Base-by-base conservation (phyloP, 495 filamentous ascomycete genomes). In the Penicillium psychrofluorescens region DNA sequence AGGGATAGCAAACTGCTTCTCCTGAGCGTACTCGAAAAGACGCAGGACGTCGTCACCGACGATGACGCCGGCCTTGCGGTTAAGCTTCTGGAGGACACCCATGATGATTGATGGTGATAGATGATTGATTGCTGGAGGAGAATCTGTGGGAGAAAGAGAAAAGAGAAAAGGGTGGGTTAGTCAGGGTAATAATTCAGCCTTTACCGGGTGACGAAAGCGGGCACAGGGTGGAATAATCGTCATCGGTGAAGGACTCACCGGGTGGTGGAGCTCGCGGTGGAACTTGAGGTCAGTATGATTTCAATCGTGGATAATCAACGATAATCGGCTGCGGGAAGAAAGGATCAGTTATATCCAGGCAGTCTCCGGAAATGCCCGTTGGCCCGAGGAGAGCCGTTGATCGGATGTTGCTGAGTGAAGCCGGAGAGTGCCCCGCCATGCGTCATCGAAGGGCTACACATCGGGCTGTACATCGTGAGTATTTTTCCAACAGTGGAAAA, bases 1-100 rank as follows among this genome's bases (percentile, higher is more conserved):
- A 45, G 92, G 92, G 50, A 97, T 88, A 59, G 92, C 91, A 54
- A 87, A 96, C 32, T 80, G 66, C 46, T 91, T 74, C 74, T 92
- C 78, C 59, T 90, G 81, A 38, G 84, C 84, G 64, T 95, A 85
- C 62, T 85, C 77, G 49, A 95, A 94, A 53, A 94, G 85, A 72
- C 58, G 62, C 51, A 68, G 62, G 55, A 92, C 86, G 67, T 92
- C 86, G 56, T 92, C 85, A 58, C 87, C 87, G 64, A 85, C 80
- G 71, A 90, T 88, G 74, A 94, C 88, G 60, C 88, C 88, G 55
- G 73, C 59, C 79, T 90, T 91, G 65, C 84, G 80, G 66, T 64
- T 78, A 40, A 92, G 79, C 61, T 81, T 66, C 46, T 84, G 79
- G 50, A 69, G 58, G 55, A 65, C 74, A 78, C 82, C 80, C 80